Percentiles rank a stretch among this genome's conserved stretches.
These are phyloP conservation scores for Austroboletus olivaceoglutinosus DNA, from an alignment of 1,284 basidiomycete genomes.

Conservation along the genomic window DNA sequence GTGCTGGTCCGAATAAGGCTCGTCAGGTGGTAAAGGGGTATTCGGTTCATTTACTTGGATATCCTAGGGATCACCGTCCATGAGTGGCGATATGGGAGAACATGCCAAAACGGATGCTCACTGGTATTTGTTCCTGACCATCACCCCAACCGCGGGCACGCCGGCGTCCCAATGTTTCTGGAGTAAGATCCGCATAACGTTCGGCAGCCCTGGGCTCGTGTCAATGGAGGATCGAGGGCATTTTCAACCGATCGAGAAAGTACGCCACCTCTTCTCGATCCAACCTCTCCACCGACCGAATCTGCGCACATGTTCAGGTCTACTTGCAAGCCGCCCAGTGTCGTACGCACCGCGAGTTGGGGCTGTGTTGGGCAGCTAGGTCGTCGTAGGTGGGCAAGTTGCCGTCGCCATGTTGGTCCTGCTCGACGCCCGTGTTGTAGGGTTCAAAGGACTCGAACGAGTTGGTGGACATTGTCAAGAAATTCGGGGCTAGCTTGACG, in stretches of 20 bases:
- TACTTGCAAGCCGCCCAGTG: background rate
- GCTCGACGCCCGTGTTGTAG: slow-evolving; percentile 44
- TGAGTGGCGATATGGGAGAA: slow-evolving; percentile 10
- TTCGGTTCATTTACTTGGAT: slow-evolving; percentile 11
- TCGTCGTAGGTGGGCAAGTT: slow-evolving; percentile 75
- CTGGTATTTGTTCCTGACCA: slow-evolving; percentile 22
- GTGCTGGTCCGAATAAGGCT: slow-evolving; percentile 5
- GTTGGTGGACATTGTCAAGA: slow-evolving; percentile 19
- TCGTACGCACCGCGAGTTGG: slow-evolving; percentile 63
- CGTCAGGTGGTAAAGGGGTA: background rate
- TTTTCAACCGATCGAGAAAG: background rate
- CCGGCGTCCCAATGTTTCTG: slow-evolving; percentile 55
- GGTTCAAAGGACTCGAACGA: slow-evolving; percentile 21
- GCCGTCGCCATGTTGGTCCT: slow-evolving; percentile 55
- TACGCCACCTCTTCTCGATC: slow-evolving; percentile 75
- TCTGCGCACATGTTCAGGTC: slow-evolving; percentile 36
- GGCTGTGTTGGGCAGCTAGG: slow-evolving; percentile 65
- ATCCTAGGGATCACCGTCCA: slow-evolving; percentile 10
- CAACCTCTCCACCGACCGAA: slow-evolving; percentile 81
- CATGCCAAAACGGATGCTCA: slow-evolving; percentile 7
- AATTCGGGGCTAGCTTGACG: background rate
- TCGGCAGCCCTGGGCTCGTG: slow-evolving; percentile 65
- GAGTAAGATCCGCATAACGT: slow-evolving; percentile 63
- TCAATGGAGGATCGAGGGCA: slow-evolving; percentile 4
- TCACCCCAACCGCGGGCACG: slow-evolving; percentile 68